Percentiles rank a stretch among this genome's conserved stretches.
Conservation (phyloP, 2,329 filamentous ascomycete genomes). For the Cladosporium sp. region DNA sequence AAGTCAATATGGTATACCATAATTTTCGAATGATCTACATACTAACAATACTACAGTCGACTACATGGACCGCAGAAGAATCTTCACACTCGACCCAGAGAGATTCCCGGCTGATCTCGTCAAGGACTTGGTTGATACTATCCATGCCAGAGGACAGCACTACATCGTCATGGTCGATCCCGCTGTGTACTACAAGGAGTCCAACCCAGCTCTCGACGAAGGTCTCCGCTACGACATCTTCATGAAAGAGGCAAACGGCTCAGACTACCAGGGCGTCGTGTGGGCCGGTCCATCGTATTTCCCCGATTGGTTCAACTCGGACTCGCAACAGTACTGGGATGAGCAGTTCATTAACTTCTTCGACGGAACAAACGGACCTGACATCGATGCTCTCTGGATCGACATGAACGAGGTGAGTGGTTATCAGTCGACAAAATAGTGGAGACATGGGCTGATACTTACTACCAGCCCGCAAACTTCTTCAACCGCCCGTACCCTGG, state of each 20-base stretch:
- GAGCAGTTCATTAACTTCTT: constrained; percentile 14
- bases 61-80: constrained; percentile 36
- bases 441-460: too few species aligned
- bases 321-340: constrained; percentile 13
- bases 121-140: constrained; percentile 59
- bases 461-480: constrained; percentile 11
- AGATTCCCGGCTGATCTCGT: constrained; percentile 58
- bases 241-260: constrained; percentile 12
- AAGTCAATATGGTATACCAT: not conserved
- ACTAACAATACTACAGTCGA: constrained; percentile 30
- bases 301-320: constrained; percentile 13
- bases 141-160: constrained; percentile 34
- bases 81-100: constrained; percentile 61
- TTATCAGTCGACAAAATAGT: too few species aligned
- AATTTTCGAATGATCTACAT: too few species aligned
- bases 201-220: constrained; percentile 13
- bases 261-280: constrained; percentile 11
- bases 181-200: constrained; percentile 12
- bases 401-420: constrained; percentile 16
- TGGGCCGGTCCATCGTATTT: constrained; percentile 15
- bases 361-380: constrained; percentile 13
- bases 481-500: constrained; percentile 16
- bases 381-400: constrained; percentile 15
- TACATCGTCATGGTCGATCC: constrained; percentile 16
- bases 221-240: constrained; percentile 14